Base-by-base conservation (phyloP, 305 asterid genomes). In the Ilex paraguariensis region DNA sequence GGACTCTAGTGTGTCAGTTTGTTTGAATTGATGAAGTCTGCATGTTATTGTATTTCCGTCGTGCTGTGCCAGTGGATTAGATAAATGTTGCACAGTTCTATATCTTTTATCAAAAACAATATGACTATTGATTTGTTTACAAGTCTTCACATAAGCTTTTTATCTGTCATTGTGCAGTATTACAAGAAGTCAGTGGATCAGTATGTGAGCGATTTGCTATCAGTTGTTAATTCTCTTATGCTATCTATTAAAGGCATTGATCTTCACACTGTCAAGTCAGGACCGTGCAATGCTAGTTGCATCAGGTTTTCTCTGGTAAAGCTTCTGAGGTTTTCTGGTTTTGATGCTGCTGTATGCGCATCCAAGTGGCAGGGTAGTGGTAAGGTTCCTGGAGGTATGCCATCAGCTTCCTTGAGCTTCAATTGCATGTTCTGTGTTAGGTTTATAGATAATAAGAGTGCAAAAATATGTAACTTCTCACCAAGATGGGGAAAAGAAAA, bases 331-430 rank as follows among this genome's bases (percentile, higher is more conserved):
- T 71, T 75, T 60, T 76, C 85, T 67, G 90, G 95, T 16, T 85
- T 77, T 63, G 93, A 87, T 79, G 88, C 95, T 31, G 87, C 84
- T 40, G 82, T 87, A 54, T 87, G 95, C 81, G 70, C 83, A 40
- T 74, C 90, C 60, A 78, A 71, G 72, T 87, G 95, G 95, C 82
- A 76, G 51, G 85, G 87, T 62, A 78, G 72, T 54, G 77, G 72
- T 70, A 81, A 78, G 68, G 95, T 82, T 70, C 95, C 92, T 30
- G 93, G 92, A 81, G 95, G 95, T 87, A 79, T 28, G 56, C 31
- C 31, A 6, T 17, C 31, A 17, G 31, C n/a, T 7, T 8, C 56
- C 28, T 52, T 52, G 31, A 7, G 56, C 21, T 6, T 6, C 14
- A n/a, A n/a, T 7, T 6, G 10, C n/a, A 8, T 3, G 4, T 52